Evolutionary conservation across 352 stramenopile species (phyloP).

Genomic region (Pythium pyrilobum): DNA sequence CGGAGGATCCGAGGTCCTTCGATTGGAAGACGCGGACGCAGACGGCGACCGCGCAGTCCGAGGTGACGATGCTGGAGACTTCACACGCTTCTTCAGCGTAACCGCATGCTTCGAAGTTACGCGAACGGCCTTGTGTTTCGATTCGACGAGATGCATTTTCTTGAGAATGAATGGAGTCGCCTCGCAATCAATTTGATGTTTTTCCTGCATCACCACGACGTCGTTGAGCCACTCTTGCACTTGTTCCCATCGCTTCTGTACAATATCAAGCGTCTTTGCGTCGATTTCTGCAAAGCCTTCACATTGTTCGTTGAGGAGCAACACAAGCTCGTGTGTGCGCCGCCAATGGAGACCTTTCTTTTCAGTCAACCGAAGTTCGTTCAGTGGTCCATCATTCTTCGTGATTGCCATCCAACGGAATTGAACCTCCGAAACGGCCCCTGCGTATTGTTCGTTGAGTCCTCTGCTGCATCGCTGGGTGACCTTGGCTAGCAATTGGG

Average conservation of each 20-base stretch:
- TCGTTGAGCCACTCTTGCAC: slow-evolving; percentile 63
- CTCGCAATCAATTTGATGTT: slow-evolving; percentile 64
- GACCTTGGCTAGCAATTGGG: slow-evolving; percentile 46
- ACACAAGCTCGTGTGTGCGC: slow-evolving; percentile 59
- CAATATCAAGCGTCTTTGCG: slow-evolving; percentile 35
- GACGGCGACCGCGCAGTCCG: slow-evolving; percentile 4
- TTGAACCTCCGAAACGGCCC: slow-evolving; percentile 58
- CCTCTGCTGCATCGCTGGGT: slow-evolving; percentile 48
- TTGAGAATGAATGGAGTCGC: slow-evolving; percentile 61
- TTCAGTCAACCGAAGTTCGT: slow-evolving; percentile 59
- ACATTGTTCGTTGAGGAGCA: slow-evolving; percentile 65
- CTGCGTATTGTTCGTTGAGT: slow-evolving; percentile 41
- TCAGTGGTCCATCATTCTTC: slow-evolving; percentile 45
- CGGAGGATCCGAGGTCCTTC: not conserved
- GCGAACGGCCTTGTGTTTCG: not conserved
- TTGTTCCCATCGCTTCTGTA: slow-evolving; percentile 53
- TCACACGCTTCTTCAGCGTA: slow-evolving; percentile 1
- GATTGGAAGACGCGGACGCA: not conserved
- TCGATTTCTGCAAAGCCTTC: slow-evolving; percentile 63
- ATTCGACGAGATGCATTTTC: slow-evolving; percentile 53
- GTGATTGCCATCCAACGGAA: slow-evolving; percentile 77
- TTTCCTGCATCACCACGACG: slow-evolving; percentile 49
- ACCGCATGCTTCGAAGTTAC: slow-evolving; percentile 2
- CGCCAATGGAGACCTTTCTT: slow-evolving; percentile 68
- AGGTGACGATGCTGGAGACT: slow-evolving; percentile 4